These are phyloP conservation scores for Penicillium sp. DNA, from an alignment of 2,329 filamentous ascomycete species.

Conservation along the genomic window DNA sequence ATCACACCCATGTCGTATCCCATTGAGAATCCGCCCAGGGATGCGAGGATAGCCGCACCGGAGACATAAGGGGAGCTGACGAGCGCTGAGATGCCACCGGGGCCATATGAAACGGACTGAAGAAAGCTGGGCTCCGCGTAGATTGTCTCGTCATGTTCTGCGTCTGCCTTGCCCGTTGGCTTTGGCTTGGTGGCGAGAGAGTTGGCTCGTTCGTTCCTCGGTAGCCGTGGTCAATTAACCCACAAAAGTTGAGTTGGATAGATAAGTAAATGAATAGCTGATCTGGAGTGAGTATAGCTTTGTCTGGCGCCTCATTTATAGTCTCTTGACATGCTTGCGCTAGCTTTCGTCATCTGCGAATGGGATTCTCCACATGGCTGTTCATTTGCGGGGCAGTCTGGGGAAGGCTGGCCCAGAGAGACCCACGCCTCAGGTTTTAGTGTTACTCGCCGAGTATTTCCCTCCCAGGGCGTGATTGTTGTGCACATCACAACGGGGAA, in stretches of 20 bases:
- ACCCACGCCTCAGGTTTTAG: constrained; percentile 1
- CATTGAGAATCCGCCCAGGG: constrained; percentile 50
- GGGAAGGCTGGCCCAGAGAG: constrained; percentile 1
- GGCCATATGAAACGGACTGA: constrained; percentile 34
- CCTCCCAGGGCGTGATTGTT: neutral
- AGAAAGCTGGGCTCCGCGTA: constrained; percentile 13
- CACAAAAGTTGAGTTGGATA: neutral
- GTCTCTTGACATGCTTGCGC: neutral
- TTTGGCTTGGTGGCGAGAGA: neutral
- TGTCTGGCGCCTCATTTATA: neutral
- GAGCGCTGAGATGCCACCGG: constrained; percentile 40
- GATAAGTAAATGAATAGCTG: neutral
- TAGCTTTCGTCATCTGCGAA: neutral
- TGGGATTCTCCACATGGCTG: neutral
- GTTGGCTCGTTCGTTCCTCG: neutral
- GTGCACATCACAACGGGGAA: neutral
- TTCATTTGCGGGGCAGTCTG: constrained; percentile 10
- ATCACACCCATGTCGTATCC: constrained; percentile 55
- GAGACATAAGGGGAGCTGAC: constrained; percentile 48
- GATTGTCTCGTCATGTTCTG: constrained; percentile 15
- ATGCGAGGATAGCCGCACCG: constrained; percentile 51
- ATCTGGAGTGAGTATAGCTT: neutral
- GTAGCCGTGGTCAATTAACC: neutral
- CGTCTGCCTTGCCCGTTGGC: neutral
- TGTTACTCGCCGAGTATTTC: neutral